A percentile compares a stretch with the other conserved stretches of the same genome.
These are phyloP conservation scores for Aureobasidium melanogenum DNA, from an alignment of 2,329 filamentous ascomycete species.

Conservation along the genomic window DNA sequence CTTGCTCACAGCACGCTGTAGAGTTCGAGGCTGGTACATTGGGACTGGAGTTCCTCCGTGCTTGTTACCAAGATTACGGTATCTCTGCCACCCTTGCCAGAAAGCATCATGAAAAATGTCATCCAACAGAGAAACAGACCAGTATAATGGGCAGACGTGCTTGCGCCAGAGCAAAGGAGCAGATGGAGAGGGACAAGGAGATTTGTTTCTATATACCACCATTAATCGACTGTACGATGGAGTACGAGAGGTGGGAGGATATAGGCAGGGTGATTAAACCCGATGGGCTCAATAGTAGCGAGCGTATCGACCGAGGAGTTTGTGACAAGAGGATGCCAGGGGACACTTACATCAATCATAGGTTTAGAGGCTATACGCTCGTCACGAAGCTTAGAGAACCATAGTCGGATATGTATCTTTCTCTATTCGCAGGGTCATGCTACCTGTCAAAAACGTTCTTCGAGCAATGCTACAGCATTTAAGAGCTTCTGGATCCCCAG, in stretches of 20 bases:
- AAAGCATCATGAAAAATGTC: background rate
- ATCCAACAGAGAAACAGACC: background rate
- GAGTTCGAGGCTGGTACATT: background rate
- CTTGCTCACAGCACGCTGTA: background rate
- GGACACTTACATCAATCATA: no score
- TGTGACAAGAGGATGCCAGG: background rate
- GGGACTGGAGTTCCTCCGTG: background rate
- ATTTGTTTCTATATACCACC: background rate
- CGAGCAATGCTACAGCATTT: no score
- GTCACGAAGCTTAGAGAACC: no score
- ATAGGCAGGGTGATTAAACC: background rate
- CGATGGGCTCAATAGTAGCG: no score
- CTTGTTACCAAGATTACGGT: background rate
- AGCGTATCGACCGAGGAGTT: background rate
- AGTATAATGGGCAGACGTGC: background rate
- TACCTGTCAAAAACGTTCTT: no score
- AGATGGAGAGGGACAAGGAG: background rate
- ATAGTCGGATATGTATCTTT: no score
- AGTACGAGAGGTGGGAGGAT: background rate
- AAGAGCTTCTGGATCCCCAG: no score
- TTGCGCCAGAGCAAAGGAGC: background rate
- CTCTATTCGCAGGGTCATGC: no score
- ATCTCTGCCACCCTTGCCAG: background rate
- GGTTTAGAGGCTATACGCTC: no score
- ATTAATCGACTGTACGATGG: background rate